Conservation (phyloP, 495 filamentous ascomycete genomes). For the Lepidopterella palustris region DNA sequence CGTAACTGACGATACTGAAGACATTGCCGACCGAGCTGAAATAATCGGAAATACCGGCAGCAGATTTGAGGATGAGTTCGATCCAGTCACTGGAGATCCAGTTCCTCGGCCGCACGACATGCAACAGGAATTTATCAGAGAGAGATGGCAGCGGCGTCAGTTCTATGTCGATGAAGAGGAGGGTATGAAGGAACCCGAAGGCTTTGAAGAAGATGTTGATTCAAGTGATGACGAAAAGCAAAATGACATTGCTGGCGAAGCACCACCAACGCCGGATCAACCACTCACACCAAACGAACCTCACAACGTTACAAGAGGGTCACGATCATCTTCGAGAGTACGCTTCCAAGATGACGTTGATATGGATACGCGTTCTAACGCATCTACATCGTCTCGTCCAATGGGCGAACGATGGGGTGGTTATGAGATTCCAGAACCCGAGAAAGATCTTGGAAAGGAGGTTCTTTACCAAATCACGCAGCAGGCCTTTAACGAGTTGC, state of each 20-base stretch:
- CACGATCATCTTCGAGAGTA: constrained; percentile 77
- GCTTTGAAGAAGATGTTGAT: constrained; percentile 53
- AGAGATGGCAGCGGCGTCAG: constrained; percentile 64
- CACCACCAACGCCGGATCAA: not conserved
- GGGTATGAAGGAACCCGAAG: constrained; percentile 56
- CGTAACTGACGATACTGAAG: constrained; percentile 37
- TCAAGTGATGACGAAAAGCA: constrained; percentile 36
- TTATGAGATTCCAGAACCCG: constrained; percentile 73
- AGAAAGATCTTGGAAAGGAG: constrained; percentile 77
- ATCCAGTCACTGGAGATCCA: not conserved
- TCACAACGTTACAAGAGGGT: constrained; percentile 40
- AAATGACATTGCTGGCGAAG: constrained; percentile 22
- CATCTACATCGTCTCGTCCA: constrained; percentile 70
- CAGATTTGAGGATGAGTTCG: constrained; percentile 9
- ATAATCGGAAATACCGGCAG: constrained; percentile 36
- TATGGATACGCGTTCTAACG: constrained; percentile 67
- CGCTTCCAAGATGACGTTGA: constrained; percentile 74
- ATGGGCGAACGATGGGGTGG: constrained; percentile 71
- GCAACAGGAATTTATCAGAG: constrained; percentile 41
- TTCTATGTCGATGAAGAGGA: constrained; percentile 82
- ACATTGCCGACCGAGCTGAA: constrained; percentile 44
- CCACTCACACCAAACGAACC: constrained; percentile 36
- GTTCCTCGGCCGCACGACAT: not conserved
- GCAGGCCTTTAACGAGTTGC: constrained; percentile 83
- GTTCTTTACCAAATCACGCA: constrained; percentile 85